Evolutionary conservation across 495 filamentous ascomycete genomes (phyloP), one percentile per base, ranked within the genome.

Genomic region (Elasticomyces elasticus): DNA sequence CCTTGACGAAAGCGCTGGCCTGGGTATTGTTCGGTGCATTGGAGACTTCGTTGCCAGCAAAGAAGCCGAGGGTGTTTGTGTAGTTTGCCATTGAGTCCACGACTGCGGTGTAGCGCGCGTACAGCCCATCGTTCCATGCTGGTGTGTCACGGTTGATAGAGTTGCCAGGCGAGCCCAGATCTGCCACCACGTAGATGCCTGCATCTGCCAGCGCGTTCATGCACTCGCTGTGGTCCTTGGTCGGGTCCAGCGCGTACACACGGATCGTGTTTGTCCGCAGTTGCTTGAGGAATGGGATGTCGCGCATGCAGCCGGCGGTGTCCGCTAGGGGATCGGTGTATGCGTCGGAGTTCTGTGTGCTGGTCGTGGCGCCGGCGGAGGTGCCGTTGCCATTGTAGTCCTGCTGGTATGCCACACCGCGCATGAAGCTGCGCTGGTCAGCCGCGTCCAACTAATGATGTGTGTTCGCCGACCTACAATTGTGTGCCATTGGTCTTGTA

Each of bases 41-140:
- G 61, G 87, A 86, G 52, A 97, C 90, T 69, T 98, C 92, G 67
- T 98, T 97, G 48, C 92, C 92, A 24, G 90, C 86, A 68, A 97
- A 96, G 79, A 96, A 98, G 56, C 92, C 92, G 47, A 98, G 77
- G 40, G 83, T 79, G 69, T 98, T 98, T 68, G 74, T 79, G 71
- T 94, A 96, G 56, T 82, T 72, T 42, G 76, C 71, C 51, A 98
- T 70, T 42, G 79, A 77, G 64, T 98, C 89, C 38, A 98, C 74
- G 26, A 98, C 92, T 13, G 62, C 70, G 55, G 85, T 87, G 73
- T 98, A 98, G 35, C 86, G 82, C 3, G 74, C 67, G 68, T 82
- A 94, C 51, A 96, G 74, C 1, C 75, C 73, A 44, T 81, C 77
- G 51, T 85, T 79, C 92, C 92, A 97, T 15, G 64, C 47, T 6